Evolutionary conservation across 1,139 yeast genomes (phyloP).

Genomic region (Yamadazyma spencermartinsiae): DNA sequence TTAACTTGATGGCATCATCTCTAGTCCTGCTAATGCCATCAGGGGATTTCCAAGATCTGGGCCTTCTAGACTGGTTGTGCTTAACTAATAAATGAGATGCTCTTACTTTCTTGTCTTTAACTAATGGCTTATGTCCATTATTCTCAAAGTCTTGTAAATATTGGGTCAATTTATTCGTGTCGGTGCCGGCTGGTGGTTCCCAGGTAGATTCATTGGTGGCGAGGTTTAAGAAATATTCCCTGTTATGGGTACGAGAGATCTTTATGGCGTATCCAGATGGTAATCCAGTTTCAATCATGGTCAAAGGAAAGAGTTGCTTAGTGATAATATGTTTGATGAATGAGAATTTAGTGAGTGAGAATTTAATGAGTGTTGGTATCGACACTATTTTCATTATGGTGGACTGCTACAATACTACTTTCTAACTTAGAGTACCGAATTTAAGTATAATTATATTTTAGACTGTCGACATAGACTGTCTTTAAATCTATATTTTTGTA

Average conservation of each 20-base stretch:
- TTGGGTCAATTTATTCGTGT: constrained; percentile 54
- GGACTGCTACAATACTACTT: too few relatives aligned
- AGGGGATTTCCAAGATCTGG: constrained; percentile 86
- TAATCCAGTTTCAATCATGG: constrained; percentile 62
- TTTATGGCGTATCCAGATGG: constrained; percentile 85
- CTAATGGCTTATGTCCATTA: constrained; percentile 66
- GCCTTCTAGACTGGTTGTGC: constrained; percentile 81
- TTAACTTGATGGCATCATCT: constrained; percentile 76
- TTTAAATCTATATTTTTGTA: not conserved
- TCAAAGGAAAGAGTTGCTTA: too few relatives aligned
- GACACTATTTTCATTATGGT: too few relatives aligned
- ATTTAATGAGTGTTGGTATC: too few relatives aligned
- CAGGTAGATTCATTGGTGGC: constrained; percentile 75
- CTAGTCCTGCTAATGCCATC: constrained; percentile 70
- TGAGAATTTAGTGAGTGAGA: too few relatives aligned
- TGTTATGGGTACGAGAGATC: constrained; percentile 75
- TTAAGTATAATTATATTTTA: too few relatives aligned
- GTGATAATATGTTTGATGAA: too few relatives aligned
- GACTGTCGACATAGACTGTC: too few relatives aligned
- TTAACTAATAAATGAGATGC: constrained; percentile 74
- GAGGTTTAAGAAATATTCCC: constrained; percentile 79
- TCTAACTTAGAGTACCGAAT: too few relatives aligned
- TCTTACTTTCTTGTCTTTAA: constrained; percentile 43
- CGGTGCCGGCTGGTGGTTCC: constrained; percentile 91
- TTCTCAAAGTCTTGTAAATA: constrained; percentile 51